These are phyloP conservation scores for Backusella liffmaniae DNA, from an alignment of 192 early-diverging fungal species.

Conservation along the genomic window DNA sequence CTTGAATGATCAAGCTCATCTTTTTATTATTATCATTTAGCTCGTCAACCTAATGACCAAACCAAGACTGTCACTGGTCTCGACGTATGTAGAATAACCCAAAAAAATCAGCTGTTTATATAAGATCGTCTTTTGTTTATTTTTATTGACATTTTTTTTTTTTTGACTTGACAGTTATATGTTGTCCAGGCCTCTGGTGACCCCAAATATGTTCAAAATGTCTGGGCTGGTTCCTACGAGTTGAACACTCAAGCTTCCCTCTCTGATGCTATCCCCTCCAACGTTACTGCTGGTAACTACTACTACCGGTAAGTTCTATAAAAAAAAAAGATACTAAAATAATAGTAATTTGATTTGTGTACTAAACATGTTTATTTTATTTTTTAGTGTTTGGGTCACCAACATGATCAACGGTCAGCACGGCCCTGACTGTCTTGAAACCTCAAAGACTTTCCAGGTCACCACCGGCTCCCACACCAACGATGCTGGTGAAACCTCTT, in stretches of 20 bases:
- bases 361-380: neutral
- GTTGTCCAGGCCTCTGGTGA: conserved; percentile 1
- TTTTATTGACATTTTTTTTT: conserved; percentile 5
- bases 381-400: conserved; percentile 27
- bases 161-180: conserved; percentile 11
- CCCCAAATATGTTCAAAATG: conserved; percentile 26
- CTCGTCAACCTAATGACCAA: conserved; percentile 19
- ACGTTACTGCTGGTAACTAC: conserved; percentile 20
- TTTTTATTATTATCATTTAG: neutral
- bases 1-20: neutral
- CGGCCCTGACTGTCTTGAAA: conserved; percentile 26
- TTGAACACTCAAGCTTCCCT: conserved; percentile 29
- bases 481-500: conserved; percentile 13
- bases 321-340: neutral
- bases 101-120: neutral
- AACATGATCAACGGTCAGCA: conserved; percentile 26
- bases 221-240: conserved; percentile 21
- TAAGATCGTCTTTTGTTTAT: neutral
- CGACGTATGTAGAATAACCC: conserved; percentile 8
- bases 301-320: conserved; percentile 9
- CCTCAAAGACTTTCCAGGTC: conserved; percentile 29
- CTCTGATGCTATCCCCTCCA: conserved; percentile 9
- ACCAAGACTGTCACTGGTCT: conserved; percentile 27
- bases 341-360: conserved; percentile 4
- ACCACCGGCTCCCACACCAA: conserved; percentile 19